Evolutionary conservation across 371 early-diverging fungal genomes (phyloP).

Genomic region (Capillidium heterosporum): DNA sequence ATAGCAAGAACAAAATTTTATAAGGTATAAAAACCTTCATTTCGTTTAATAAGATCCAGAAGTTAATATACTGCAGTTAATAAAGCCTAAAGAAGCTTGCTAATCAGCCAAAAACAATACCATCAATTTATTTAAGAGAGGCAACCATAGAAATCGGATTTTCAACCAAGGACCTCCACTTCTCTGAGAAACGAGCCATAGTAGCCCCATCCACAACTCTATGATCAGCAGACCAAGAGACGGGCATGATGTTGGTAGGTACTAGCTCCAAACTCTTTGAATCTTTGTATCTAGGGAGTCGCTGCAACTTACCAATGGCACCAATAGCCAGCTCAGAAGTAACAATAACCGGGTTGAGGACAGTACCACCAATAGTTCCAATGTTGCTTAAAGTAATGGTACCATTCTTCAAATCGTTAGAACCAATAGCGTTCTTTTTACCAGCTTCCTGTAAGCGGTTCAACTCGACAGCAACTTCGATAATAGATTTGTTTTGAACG

Average conservation of each 20-base stretch:
- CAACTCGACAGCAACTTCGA: conserved; percentile 80
- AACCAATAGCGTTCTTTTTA: conserved; percentile 33
- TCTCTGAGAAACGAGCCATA: conserved; percentile 71
- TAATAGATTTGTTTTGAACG: conserved; percentile 69
- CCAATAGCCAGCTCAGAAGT: conserved; percentile 78
- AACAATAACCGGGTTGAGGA: conserved; percentile 81
- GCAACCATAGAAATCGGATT: conserved; percentile 43
- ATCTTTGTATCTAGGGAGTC: conserved; percentile 65
- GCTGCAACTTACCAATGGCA: conserved; percentile 70
- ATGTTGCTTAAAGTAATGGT: conserved; percentile 90
- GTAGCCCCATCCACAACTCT: conserved; percentile 96
- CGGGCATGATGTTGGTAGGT: conserved; percentile 46
- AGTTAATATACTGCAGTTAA: no score
- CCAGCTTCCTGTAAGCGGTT: conserved; percentile 56
- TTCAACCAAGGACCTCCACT: conserved; percentile 76
- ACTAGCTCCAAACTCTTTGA: conserved; percentile 38
- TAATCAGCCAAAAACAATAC: no score
- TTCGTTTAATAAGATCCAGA: no score
- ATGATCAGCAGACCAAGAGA: conserved; percentile 93
- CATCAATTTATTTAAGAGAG: conserved; percentile 27
- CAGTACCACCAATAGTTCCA: conserved; percentile 85
- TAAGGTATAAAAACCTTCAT: no score
- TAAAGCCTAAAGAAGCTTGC: no score
- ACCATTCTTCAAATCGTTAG: conserved; percentile 59
- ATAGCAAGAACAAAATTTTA: no score